Conservation (phyloP, 1,284 basidiomycete genomes). For the Athelia psychrophila region DNA sequence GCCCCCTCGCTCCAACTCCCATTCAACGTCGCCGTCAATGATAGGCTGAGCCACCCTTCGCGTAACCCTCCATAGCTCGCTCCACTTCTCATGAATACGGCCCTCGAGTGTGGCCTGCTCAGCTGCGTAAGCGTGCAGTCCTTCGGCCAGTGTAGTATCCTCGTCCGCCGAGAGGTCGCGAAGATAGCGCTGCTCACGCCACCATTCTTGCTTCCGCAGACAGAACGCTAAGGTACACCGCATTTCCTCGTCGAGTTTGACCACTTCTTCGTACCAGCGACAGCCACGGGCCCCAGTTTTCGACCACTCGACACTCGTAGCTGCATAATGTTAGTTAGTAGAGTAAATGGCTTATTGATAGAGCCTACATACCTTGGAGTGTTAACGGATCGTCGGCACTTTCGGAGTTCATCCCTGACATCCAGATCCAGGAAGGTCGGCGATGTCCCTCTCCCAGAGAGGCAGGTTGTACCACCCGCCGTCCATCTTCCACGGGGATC, state of each 20-base stretch:
- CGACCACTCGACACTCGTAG: constrained; percentile 12
- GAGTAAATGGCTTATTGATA: background rate
- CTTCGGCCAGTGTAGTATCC: background rate
- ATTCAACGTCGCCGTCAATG: too few relatives aligned
- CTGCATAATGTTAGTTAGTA: background rate
- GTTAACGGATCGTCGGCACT: background rate
- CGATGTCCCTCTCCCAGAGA: constrained; percentile 1
- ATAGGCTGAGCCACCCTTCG: too few relatives aligned
- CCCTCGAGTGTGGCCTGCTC: too few relatives aligned
- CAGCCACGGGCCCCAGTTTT: constrained; percentile 7
- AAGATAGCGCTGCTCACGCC: background rate
- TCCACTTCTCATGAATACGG: too few relatives aligned
- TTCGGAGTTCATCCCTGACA: background rate
- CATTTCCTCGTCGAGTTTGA: constrained; percentile 15
- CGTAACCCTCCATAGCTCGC: too few relatives aligned
- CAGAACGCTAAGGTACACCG: background rate
- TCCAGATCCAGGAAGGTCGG: constrained; percentile 10
- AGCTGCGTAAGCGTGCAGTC: background rate
- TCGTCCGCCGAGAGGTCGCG: background rate
- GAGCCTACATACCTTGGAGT: background rate
- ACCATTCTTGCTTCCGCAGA: background rate
- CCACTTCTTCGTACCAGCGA: constrained; percentile 14
- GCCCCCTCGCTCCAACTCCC: too few relatives aligned
- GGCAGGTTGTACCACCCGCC: background rate
- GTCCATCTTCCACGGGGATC: background rate